Conservation (phyloP, 352 stramenopile genomes). For the Phytophthora fragariae region DNA sequence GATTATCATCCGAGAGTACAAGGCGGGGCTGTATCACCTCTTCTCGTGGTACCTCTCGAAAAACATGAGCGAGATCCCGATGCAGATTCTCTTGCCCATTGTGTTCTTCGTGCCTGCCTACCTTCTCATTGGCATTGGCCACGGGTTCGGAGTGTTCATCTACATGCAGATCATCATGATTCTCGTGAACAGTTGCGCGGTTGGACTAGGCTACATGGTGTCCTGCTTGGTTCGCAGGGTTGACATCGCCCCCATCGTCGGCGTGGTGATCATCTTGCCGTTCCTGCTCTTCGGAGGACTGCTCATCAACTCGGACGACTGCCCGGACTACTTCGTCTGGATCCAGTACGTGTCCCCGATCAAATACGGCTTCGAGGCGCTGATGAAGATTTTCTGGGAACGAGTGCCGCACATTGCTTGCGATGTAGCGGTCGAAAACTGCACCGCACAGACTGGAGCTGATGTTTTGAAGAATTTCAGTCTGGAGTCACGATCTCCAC, state of each 20-base stretch:
- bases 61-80: constrained; percentile 47
- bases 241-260: constrained; percentile 48
- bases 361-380: constrained; percentile 45
- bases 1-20: constrained; percentile 46
- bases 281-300: constrained; percentile 52
- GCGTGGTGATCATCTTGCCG: constrained; percentile 38
- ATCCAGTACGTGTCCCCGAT: constrained; percentile 51
- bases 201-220: constrained; percentile 49
- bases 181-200: constrained; percentile 39
- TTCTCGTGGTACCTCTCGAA: constrained; percentile 45
- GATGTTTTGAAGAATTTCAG: constrained; percentile 51
- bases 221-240: constrained; percentile 35
- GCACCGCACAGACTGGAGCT: constrained; percentile 31
- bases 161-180: constrained; percentile 41
- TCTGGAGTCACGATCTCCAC: constrained; percentile 26
- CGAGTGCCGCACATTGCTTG: constrained; percentile 34
- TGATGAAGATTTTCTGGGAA: constrained; percentile 48
- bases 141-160: constrained; percentile 35
- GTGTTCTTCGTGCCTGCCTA: constrained; percentile 39
- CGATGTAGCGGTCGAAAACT: constrained; percentile 31
- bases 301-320: constrained; percentile 47
- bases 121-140: constrained; percentile 43
- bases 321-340: constrained; percentile 46
- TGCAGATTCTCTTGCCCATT: constrained; percentile 45
- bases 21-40: constrained; percentile 35